Evolutionary conservation across 768 basidiomycete species (phyloP).

Genomic region (Amylocystis lapponica): DNA sequence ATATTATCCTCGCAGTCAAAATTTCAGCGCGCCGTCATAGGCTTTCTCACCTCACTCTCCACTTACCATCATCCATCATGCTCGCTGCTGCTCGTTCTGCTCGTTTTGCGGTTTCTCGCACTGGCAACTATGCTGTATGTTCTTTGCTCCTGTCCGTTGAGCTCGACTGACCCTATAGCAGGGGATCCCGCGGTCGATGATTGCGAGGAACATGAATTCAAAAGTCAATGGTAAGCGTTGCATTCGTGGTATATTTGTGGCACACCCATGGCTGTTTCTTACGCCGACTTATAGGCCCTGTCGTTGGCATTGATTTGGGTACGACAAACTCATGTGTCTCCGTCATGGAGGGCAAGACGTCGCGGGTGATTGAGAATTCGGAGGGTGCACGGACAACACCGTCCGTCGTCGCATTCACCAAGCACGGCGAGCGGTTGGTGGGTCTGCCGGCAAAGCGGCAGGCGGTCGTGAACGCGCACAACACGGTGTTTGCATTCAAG

Average conservation of each 20-base stretch:
- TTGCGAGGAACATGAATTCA: slow-evolving; percentile 92
- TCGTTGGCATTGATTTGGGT: slow-evolving; percentile 95
- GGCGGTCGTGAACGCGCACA: slow-evolving; percentile 90
- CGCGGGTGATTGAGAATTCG: slow-evolving; percentile 94
- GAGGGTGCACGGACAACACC: slow-evolving; percentile 98
- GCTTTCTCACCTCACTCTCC: slow-evolving; percentile 25
- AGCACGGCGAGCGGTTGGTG: slow-evolving; percentile 94
- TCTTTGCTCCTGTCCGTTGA: not conserved
- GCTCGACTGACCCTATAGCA: slow-evolving; percentile 19
- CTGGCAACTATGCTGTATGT: slow-evolving; percentile 60
- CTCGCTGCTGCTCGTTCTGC: slow-evolving; percentile 63
- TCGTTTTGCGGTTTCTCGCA: slow-evolving; percentile 51
- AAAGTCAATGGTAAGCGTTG: slow-evolving; percentile 80
- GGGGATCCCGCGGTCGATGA: slow-evolving; percentile 64
- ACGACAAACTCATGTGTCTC: slow-evolving; percentile 90
- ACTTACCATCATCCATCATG: slow-evolving; percentile 55
- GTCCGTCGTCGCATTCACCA: slow-evolving; percentile 97
- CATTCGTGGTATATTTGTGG: not conserved
- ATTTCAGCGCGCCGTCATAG: slow-evolving; percentile 12
- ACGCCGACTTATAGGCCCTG: slow-evolving; percentile 56
- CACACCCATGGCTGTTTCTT: no score
- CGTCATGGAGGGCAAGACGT: slow-evolving; percentile 92
- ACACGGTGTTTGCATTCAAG: slow-evolving; percentile 94
- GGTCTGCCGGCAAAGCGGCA: slow-evolving; percentile 97
- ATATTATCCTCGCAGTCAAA: slow-evolving; percentile 19